phyloP scores from a whole-genome alignment of 208 protist species.

The Wallacemonas rigidus region DNA sequence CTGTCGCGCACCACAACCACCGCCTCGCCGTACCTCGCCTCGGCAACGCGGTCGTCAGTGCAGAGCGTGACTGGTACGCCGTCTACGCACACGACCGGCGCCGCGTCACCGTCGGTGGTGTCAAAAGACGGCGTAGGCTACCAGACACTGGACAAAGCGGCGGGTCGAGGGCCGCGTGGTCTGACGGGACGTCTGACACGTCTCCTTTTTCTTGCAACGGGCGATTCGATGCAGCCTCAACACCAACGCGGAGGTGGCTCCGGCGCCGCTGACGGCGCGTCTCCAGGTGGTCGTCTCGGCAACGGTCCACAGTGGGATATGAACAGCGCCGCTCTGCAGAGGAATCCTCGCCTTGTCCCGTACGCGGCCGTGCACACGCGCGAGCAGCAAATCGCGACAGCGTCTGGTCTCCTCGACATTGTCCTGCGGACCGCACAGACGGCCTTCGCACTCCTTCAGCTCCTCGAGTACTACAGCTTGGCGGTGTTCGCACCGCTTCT shows the following conservation, averaged over 20 bases:
- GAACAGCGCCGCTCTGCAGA: neutral
- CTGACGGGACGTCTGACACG: constrained; percentile 43
- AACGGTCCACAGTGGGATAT: neutral
- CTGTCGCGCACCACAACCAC: constrained; percentile 43
- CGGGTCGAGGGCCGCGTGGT: constrained; percentile 24
- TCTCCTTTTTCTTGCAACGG: constrained; percentile 45
- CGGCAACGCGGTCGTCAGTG: neutral
- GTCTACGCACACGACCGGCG: neutral
- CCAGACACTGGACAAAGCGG: constrained; percentile 11
- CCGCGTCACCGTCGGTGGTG: neutral
- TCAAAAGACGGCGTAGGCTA: too few species aligned
- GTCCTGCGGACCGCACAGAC: constrained; percentile 47
- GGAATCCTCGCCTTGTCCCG: constrained; percentile 25
- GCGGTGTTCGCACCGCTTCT: constrained; percentile 64
- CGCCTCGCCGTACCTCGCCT: constrained; percentile 23
- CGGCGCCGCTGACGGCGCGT: too few species aligned
- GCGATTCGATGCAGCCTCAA: constrained; percentile 19
- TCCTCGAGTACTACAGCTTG: constrained; percentile 73
- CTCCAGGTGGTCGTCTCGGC: neutral
- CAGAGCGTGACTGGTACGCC: too few species aligned
- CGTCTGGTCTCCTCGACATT: constrained; percentile 35
- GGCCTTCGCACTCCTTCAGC: constrained; percentile 56
- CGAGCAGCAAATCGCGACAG: constrained; percentile 56
- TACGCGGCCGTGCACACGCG: constrained; percentile 57
- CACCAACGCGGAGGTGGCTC: too few species aligned